phyloP scores from a whole-genome alignment of 768 basidiomycete species.

The Suillus occidentalis region DNA sequence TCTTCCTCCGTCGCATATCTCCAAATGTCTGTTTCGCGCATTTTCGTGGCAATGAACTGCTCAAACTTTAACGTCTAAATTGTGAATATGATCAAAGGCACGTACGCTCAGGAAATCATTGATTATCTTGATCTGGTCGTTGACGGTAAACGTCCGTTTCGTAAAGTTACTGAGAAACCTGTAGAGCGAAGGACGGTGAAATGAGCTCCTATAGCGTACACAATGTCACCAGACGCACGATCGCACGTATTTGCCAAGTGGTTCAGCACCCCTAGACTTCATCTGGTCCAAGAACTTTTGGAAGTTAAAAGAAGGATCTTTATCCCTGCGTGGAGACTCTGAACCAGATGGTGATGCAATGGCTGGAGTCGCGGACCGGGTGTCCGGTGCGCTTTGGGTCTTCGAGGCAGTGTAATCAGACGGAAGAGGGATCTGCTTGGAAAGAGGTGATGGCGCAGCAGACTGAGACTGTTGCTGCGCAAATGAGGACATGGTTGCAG shows the following conservation, averaged over 20 bases:
- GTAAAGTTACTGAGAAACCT: constrained; percentile 94
- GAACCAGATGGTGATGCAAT: constrained; percentile 22
- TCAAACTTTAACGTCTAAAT: constrained; percentile 12
- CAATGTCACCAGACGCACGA: constrained; percentile 59
- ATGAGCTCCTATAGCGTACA: constrained; percentile 6
- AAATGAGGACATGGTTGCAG: constrained; percentile 57
- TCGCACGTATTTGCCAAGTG: constrained; percentile 91
- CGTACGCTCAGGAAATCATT: constrained; percentile 85
- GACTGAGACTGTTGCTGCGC: constrained; percentile 29
- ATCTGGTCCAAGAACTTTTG: constrained; percentile 95
- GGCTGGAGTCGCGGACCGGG: constrained; percentile 25
- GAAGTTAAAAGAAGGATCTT: constrained; percentile 76
- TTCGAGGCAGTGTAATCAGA: neutral
- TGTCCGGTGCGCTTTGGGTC: constrained; percentile 19
- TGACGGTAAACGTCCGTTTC: constrained; percentile 87
- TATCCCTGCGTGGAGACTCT: constrained; percentile 36
- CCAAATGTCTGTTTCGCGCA: constrained; percentile 87
- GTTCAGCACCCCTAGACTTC: constrained; percentile 83
- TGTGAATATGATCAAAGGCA: neutral
- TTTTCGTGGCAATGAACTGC: constrained; percentile 87
- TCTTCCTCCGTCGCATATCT: constrained; percentile 72
- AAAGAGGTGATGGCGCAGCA: constrained; percentile 9
- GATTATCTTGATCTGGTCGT: constrained; percentile 93
- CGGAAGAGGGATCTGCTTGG: constrained; percentile 11
- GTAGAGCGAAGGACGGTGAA: neutral